These are phyloP conservation scores for Anisodus acutangulus DNA, from an alignment of 257 asterid genomes.

Conservation along the genomic window DNA sequence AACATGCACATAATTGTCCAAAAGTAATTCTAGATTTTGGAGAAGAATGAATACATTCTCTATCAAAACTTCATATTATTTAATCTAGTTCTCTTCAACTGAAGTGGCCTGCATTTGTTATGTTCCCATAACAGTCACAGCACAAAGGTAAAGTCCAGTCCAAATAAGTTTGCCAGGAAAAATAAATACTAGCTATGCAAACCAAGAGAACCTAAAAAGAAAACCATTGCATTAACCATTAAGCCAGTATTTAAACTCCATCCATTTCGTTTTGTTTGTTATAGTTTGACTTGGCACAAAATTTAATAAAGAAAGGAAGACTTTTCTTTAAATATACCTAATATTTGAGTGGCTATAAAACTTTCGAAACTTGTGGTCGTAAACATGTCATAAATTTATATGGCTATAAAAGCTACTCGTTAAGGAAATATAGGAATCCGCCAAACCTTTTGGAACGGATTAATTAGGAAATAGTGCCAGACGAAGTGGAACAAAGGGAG, in stretches of 20 bases:
- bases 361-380: not conserved
- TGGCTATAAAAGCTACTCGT: not conserved
- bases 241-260: slow-evolving; percentile 3
- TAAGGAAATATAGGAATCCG: not conserved
- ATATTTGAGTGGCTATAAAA: not conserved
- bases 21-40: not conserved
- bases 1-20: not conserved
- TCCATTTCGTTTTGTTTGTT: not conserved
- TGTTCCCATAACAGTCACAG: not conserved
- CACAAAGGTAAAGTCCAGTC: slow-evolving; percentile 12
- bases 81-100: not conserved
- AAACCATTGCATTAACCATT: not conserved
- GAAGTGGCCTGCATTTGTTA: not conserved
- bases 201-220: not conserved
- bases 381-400: not conserved
- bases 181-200: not conserved
- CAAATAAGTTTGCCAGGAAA: slow-evolving; percentile 16
- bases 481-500: not conserved
- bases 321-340: not conserved
- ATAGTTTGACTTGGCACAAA: not conserved
- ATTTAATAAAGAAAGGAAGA: not conserved
- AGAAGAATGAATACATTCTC: not conserved
- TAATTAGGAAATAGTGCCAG: not conserved
- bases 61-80: not conserved
- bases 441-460: not conserved